Evolutionary conservation across 1,284 basidiomycete genomes (phyloP), one percentile per base, ranked within the genome.

Genomic region (Limonomyces culmigenus): DNA sequence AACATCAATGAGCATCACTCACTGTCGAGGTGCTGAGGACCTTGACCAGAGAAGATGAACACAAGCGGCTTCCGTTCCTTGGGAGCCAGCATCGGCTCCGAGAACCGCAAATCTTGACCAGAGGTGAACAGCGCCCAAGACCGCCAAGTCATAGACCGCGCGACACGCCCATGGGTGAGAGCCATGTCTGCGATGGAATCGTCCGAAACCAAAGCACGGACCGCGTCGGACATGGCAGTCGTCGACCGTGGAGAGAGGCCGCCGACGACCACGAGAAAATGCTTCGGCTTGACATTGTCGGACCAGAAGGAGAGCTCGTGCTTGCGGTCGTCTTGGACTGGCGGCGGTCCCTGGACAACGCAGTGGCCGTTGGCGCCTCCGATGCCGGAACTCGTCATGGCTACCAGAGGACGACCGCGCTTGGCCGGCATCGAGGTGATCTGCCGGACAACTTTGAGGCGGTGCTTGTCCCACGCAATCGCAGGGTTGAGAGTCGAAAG

Each of bases 371-470:
- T 36, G 3, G 23, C 16, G 4, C 63, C 63, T 4, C 62, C 61
- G 25, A 66, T 62, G 2, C 63, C 63, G 11, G 55, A 60, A 42
- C 61, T 58, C 0, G 51, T 48, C 19, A 66, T 55, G 0, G 62
- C 54, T 5, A 65, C 47, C 2, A 64, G 45, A 2, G 50, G 42
- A 11, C 36, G 42, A 18, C 46, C 43, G 5, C 38, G 35, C 20
- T 25, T 13, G 8, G 41, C 39, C 31, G 42, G 39, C 32, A 35
- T 36, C 1, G 44, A 36, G 3, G 38, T 42, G 4, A 45, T 35
- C 18, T 46, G 46, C 5, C 39, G 29, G 2, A 50, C 48, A 12
- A 53, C 49, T 6, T 42, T 43, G 3, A 58, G 38, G 12, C 43
- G 41, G 39, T 50, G 52, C 33, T 50, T 37, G 6, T 47, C 46